Evolutionary conservation across 2,329 filamentous ascomycete genomes (phyloP).

Genomic region (Achaetomium macrosporum): DNA sequence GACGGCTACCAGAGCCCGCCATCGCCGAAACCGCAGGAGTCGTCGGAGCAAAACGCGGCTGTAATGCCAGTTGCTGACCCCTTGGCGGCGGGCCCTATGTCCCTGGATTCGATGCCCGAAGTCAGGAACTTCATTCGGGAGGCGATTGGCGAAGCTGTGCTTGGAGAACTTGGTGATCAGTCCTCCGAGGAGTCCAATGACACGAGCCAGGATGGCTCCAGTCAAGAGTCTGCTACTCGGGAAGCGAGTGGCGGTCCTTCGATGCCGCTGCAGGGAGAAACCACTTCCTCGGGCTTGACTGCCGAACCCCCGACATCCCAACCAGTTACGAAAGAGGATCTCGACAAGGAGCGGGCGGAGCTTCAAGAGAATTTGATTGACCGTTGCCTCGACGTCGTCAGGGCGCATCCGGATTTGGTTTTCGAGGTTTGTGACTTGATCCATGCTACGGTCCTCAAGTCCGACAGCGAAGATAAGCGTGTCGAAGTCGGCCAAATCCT

Average conservation of each 20-base stretch:
- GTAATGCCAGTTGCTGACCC: conserved; percentile 11
- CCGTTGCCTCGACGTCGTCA: conserved; percentile 82
- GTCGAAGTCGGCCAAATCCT: conserved; percentile 77
- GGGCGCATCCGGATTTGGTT: conserved; percentile 79
- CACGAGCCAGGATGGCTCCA: conserved; percentile 21
- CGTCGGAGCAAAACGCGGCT: conserved; percentile 12
- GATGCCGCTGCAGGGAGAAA: conserved; percentile 25
- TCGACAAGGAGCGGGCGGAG: conserved; percentile 68
- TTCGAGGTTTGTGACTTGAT: conserved; percentile 90
- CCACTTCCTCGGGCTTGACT: conserved; percentile 21
- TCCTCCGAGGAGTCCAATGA: conserved; percentile 26
- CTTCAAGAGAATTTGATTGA: conserved; percentile 77
- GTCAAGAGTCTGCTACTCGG: conserved; percentile 8
- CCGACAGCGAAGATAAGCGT: conserved; percentile 49
- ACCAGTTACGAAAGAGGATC: conserved; percentile 63
- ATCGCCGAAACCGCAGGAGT: conserved; percentile 28
- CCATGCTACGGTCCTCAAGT: conserved; percentile 59
- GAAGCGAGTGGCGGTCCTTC: conserved; percentile 22
- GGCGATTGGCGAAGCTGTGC: conserved; percentile 22
- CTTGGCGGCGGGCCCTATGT: conserved; percentile 28
- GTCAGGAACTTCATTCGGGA: conserved; percentile 26
- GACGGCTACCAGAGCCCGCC: conserved; percentile 41
- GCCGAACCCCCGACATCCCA: conserved; percentile 24
- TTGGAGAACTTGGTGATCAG: conserved; percentile 22
- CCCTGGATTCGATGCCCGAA: conserved; percentile 27